Evolutionary conservation across 352 stramenopile genomes (phyloP).

Genomic region (Phytophthora cajani): DNA sequence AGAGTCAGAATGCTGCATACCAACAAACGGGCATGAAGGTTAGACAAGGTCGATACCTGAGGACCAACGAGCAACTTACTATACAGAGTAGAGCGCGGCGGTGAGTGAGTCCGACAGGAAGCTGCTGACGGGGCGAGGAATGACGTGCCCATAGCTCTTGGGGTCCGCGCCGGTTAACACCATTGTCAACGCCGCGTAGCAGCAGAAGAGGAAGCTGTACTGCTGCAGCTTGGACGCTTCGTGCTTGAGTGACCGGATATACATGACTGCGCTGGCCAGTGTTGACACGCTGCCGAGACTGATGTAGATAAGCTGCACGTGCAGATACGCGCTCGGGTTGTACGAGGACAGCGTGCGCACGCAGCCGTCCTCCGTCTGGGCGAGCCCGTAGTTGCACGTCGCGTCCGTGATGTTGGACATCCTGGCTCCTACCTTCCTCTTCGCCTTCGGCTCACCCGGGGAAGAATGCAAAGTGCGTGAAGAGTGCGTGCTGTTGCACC

Average conservation of each 20-base stretch:
- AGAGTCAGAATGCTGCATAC: constrained; percentile 42
- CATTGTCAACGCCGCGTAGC: constrained; percentile 47
- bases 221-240: constrained; percentile 45
- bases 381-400: constrained; percentile 41
- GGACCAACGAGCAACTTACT: constrained; percentile 31
- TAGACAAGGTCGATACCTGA: constrained; percentile 1
- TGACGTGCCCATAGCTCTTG: constrained; percentile 44
- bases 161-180: constrained; percentile 41
- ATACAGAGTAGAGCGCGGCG: constrained; percentile 51
- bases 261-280: constrained; percentile 37
- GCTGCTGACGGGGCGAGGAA: constrained; percentile 44
- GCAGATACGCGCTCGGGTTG: constrained; percentile 34
- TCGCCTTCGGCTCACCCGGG: constrained; percentile 8
- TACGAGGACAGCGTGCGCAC: constrained; percentile 38
- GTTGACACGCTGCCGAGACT: constrained; percentile 31
- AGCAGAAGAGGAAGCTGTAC: constrained; percentile 47
- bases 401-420: constrained; percentile 41
- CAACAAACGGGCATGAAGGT: constrained; percentile 5
- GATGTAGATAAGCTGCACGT: constrained; percentile 44
- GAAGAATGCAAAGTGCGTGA: constrained; percentile 33
- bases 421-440: constrained; percentile 2
- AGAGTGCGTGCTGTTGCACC: neutral
- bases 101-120: constrained; percentile 53
- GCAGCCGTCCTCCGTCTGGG: constrained; percentile 36
- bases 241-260: constrained; percentile 33